Evolutionary conservation across 1,284 basidiomycete species (phyloP), one percentile per base, ranked within the genome.

Genomic region (Porphyrellus sp.): DNA sequence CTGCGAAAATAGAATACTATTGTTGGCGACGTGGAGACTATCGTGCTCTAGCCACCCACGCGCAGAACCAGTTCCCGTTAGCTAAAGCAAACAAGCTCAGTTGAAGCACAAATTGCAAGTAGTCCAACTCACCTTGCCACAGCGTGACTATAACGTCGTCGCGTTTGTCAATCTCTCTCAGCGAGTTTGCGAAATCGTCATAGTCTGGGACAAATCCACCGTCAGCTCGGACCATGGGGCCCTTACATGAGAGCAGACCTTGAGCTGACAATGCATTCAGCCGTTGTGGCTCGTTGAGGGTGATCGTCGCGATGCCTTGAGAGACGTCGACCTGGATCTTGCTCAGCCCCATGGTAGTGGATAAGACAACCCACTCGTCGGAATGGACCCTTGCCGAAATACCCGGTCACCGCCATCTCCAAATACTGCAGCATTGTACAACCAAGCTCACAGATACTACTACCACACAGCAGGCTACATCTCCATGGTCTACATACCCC

Each of bases 51-150:
- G 34, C 5, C 16, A 69, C 83, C 63, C 63, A 87, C 85, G 85
- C 78, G 71, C 83, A 87, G 65, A 87, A 87, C 83, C 83, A 87
- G 52, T 73, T 78, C 1, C 85, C 85, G 33, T 73, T 82, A 8
- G 82, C 85, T 86, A 30, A 7, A 46, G 21, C 6, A 15, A 33
- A 28, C 42, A 21, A 25, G 5, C 2, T 49, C 49, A 54, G 33
- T 38, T 39, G 24, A 28, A 27, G n/a, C 6, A 43, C 16, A 31
- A 25, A n/a, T 42, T 6, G 34, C 6, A 12, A 9, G 34, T 9
- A 18, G 15, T 2, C 23, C 8, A 34, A 63, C 72, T 34, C 54
- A 80, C 85, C 84, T 75, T 86, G 85, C 78, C 83, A 80, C 8
- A 87, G 69, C 3, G 85, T 87, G 20, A 79, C 77, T 25, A 84